Evolutionary conservation across 2,329 filamentous ascomycete species (phyloP).

Genomic region (Bipolaris zeicola): DNA sequence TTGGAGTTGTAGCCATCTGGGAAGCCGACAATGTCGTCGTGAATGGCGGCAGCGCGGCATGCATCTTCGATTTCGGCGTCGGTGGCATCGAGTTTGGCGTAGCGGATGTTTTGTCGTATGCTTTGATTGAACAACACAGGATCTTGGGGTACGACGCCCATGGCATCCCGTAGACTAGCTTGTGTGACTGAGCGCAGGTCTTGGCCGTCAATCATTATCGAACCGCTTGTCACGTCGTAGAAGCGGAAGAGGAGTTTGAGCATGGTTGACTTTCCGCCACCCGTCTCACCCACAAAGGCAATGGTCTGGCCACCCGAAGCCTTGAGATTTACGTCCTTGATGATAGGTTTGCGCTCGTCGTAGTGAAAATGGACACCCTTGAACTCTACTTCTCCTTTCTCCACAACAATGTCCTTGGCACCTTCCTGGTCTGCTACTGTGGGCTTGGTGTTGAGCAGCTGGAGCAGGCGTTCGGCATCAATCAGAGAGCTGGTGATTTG

Average conservation of each 20-base stretch:
- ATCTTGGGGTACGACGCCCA: constrained; percentile 70
- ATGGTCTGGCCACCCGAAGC: constrained; percentile 61
- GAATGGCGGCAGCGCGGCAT: constrained; percentile 66
- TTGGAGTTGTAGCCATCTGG: constrained; percentile 51
- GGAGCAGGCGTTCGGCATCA: constrained; percentile 67
- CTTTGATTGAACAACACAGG: constrained; percentile 68
- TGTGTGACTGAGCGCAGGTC: constrained; percentile 65
- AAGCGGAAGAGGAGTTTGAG: constrained; percentile 66
- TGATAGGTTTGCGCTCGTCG: constrained; percentile 57
- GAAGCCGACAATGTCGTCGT: constrained; percentile 67
- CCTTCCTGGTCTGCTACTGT: constrained; percentile 55
- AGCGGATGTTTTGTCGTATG: constrained; percentile 68
- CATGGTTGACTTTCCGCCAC: constrained; percentile 67
- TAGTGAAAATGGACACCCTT: constrained; percentile 63
- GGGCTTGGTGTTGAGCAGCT: constrained; percentile 63
- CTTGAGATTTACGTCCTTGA: constrained; percentile 57
- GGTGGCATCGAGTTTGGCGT: constrained; percentile 65
- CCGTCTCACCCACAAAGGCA: constrained; percentile 67
- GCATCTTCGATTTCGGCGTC: constrained; percentile 66
- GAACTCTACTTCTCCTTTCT: constrained; percentile 59
- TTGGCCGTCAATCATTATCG: constrained; percentile 63
- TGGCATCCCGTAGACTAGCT: constrained; percentile 61
- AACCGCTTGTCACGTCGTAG: constrained; percentile 62
- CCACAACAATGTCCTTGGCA: constrained; percentile 51
- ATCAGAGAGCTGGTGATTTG: constrained; percentile 61